These are phyloP conservation scores for Farysia itapuensis DNA, from an alignment of 1,284 basidiomycete genomes.

Conservation along the genomic window DNA sequence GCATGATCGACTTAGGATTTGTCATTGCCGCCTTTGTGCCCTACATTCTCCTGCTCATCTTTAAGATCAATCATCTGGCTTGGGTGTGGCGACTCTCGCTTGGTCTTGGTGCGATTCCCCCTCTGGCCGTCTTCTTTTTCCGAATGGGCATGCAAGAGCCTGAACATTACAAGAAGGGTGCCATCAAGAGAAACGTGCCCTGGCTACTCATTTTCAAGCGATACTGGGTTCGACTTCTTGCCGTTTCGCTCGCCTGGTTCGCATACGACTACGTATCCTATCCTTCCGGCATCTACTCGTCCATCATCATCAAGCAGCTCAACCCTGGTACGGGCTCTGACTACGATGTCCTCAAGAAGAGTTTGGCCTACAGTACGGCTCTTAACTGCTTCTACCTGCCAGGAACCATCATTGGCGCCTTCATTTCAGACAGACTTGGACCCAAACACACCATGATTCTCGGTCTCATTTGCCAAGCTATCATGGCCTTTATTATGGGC, in stretches of 20 bases:
- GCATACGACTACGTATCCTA: conserved; percentile 47
- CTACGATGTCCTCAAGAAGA: conserved; percentile 13
- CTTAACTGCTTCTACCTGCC: conserved; percentile 64
- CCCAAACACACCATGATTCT: conserved; percentile 54
- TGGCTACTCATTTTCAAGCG: conserved; percentile 77
- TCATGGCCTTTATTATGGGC: conserved; percentile 66
- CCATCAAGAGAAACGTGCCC: conserved; percentile 75
- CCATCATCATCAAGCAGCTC: conserved; percentile 73
- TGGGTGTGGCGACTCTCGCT: conserved; percentile 72
- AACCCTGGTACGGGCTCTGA: conserved; percentile 58
- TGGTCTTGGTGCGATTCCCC: conserved; percentile 82
- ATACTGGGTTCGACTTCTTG: conserved; percentile 73
- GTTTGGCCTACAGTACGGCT: conserved; percentile 59
- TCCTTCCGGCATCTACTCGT: conserved; percentile 72
- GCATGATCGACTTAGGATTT: conserved; percentile 86
- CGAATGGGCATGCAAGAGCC: conserved; percentile 83
- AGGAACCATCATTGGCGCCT: conserved; percentile 75
- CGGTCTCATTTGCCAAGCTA: conserved; percentile 44
- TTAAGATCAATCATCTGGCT: conserved; percentile 65
- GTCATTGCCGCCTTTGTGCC: conserved; percentile 81
- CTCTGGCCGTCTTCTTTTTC: conserved; percentile 79
- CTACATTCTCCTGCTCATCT: conserved; percentile 65
- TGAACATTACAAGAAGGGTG: conserved; percentile 67
- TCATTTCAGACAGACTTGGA: conserved; percentile 65
- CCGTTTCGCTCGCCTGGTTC: conserved; percentile 72